phyloP scores from a whole-genome alignment of 2,329 filamentous ascomycete genomes.

The Leptoxyphium fumago region DNA sequence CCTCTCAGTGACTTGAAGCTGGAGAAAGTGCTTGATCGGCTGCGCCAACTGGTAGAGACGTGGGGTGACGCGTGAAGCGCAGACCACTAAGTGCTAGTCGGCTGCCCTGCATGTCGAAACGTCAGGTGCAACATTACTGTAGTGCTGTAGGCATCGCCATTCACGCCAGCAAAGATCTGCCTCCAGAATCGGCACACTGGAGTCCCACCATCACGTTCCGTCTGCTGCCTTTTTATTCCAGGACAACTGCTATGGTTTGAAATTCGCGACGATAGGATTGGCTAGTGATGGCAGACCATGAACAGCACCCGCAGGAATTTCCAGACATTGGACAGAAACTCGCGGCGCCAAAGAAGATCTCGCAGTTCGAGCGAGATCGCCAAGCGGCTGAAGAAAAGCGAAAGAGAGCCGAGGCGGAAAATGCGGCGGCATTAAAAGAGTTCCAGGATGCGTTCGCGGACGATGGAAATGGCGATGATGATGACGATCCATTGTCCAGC shows the following conservation, averaged over 20 bases:
- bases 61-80: background rate
- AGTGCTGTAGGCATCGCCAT: too few relatives aligned
- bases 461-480: constrained; percentile 28
- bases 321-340: constrained; percentile 65
- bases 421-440: constrained; percentile 70
- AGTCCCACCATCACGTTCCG: too few relatives aligned
- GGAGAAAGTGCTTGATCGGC: too few relatives aligned
- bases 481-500: constrained; percentile 6
- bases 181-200: too few relatives aligned
- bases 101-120: too few relatives aligned
- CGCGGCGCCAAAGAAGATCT: constrained; percentile 61
- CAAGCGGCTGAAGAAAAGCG: constrained; percentile 83
- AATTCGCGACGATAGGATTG: too few relatives aligned
- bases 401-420: constrained; percentile 70
- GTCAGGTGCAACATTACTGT: too few relatives aligned
- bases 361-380: constrained; percentile 74
- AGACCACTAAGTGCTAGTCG: too few relatives aligned
- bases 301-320: constrained; percentile 33
- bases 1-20: background rate
- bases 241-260: too few relatives aligned
- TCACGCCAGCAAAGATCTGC: too few relatives aligned
- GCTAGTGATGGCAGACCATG: constrained; percentile 1
- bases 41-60: background rate
- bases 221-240: too few relatives aligned
- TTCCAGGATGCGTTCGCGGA: constrained; percentile 69